Evolutionary conservation across 2,329 filamentous ascomycete species (phyloP), one percentile per base, ranked within the genome.

Genomic region (Sarocladium brachiariae): DNA sequence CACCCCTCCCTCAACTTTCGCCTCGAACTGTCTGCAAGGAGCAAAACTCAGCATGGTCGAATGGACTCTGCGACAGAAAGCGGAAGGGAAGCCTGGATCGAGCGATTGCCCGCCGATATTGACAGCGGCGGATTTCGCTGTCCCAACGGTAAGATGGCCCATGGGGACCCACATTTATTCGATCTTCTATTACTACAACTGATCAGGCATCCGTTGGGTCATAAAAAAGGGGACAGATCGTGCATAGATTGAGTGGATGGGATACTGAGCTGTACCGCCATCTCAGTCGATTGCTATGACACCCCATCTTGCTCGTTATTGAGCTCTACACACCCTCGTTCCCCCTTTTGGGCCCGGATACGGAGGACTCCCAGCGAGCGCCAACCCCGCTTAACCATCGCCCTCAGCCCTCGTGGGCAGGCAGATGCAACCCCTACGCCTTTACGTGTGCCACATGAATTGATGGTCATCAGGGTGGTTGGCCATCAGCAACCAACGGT

Each of bases 111-210:
- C 18, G 35, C 16, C 35, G 35, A 39, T 21, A 16, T 39, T 39
- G 35, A 39, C 35, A 39, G 35, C 35, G 35, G 24, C 19, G 9
- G 10, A 13, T n/a, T 41, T 13, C 37, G 16, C 16, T 19, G 19
- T 27, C 24, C 21, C 14, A 27, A 45, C 23, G 24, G 21, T 3
- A 27, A 45, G 21, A 45, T 5, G 8, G 19, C 10, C 18, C 37
- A 41, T n/a, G 39, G 4, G 21, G n/a, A 30, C 19, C 19, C 39
- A 25, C 39, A 11, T 23, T 45, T 45, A 45, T 27, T 45, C 39
- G 39, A 45, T 45, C 39, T n/a, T n/a, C n/a, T n/a, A 13, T 23
- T 45, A n/a, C 27, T 45, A 45, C 25, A 19, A 19, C 27, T 45
- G 27, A 45, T 9, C n/a, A 23, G 39, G n/a, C 39, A 45, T 16